phyloP scores from a whole-genome alignment of 768 basidiomycete genomes.

The Collybia nuda region DNA sequence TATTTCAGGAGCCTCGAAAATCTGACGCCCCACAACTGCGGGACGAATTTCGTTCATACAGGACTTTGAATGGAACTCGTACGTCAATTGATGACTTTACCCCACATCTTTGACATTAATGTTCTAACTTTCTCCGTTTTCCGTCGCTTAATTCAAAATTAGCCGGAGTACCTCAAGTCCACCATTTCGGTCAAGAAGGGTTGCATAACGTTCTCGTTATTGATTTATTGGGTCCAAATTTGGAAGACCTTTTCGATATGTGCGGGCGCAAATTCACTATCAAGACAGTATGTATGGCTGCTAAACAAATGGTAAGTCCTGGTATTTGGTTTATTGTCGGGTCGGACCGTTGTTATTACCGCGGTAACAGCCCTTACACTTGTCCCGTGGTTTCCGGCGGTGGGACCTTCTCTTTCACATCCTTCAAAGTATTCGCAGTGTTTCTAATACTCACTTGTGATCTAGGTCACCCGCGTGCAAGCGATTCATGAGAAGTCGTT shows the following conservation, averaged over 20 bases:
- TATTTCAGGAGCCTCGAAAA: constrained; percentile 84
- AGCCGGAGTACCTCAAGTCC: constrained; percentile 98
- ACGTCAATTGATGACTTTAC: constrained; percentile 29
- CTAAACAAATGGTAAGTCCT: constrained; percentile 91
- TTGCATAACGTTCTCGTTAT: constrained; percentile 95
- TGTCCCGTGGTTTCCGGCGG: constrained; percentile 13
- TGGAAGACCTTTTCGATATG: constrained; percentile 99
- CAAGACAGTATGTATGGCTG: constrained; percentile 99
- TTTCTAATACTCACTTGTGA: constrained; percentile 10
- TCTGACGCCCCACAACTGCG: constrained; percentile 97
- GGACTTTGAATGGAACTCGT: constrained; percentile 91
- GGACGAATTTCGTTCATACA: constrained; percentile 97
- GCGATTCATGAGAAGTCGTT: constrained; percentile 98
- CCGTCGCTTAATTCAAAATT: constrained; percentile 12
- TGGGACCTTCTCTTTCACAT: not conserved
- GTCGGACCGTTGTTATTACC: too few species aligned
- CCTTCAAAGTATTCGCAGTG: not conserved
- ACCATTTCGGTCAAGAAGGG: constrained; percentile 98
- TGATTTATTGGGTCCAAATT: constrained; percentile 94
- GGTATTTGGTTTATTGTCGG: not conserved
- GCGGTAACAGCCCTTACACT: too few species aligned
- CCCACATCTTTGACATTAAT: not conserved
- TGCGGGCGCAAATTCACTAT: constrained; percentile 96
- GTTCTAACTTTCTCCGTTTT: constrained; percentile 8
- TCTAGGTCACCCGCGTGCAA: constrained; percentile 92